phyloP scores from a whole-genome alignment of 2,329 filamentous ascomycete species.

The Apiospora koreana region DNA sequence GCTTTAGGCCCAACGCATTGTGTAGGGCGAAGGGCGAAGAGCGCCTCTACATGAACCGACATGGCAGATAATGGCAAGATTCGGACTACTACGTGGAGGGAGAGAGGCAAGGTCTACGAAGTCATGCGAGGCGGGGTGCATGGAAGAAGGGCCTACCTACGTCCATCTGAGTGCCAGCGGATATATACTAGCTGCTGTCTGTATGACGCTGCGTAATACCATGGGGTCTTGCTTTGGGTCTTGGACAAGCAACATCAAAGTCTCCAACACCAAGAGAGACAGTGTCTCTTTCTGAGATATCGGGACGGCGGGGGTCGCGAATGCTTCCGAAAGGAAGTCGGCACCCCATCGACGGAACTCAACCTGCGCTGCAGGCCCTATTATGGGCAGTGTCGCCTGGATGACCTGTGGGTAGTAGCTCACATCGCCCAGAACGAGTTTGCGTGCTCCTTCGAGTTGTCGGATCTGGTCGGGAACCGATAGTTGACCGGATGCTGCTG shows the following conservation, averaged over 20 bases:
- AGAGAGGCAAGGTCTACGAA: background rate
- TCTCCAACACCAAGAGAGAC: conserved; percentile 75
- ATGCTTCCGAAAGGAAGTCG: conserved; percentile 93
- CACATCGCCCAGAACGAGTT: conserved; percentile 83
- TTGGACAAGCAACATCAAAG: conserved; percentile 69
- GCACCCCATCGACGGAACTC: conserved; percentile 94
- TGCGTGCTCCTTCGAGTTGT: conserved; percentile 88
- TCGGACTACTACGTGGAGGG: background rate
- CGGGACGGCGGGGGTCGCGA: conserved; percentile 84
- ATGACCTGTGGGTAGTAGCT: conserved; percentile 91
- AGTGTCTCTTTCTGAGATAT: conserved; percentile 79
- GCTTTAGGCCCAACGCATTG: background rate
- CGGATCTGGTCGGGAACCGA: conserved; percentile 75
- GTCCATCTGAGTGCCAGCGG: conserved; percentile 90
- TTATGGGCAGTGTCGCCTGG: conserved; percentile 88
- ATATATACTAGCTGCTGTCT: conserved; percentile 90
- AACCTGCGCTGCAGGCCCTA: conserved; percentile 71
- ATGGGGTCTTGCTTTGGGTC: conserved; percentile 73
- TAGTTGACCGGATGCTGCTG: conserved; percentile 49
- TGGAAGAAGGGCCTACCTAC: conserved; percentile 60
- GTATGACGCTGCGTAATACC: conserved; percentile 84
- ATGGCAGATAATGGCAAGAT: background rate
- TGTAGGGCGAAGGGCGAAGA: background rate
- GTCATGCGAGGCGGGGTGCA: conserved; percentile 8
- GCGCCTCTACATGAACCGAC: background rate